Evolutionary conservation across 495 filamentous ascomycete species (phyloP).

Genomic region (Penicillium paradoxum): DNA sequence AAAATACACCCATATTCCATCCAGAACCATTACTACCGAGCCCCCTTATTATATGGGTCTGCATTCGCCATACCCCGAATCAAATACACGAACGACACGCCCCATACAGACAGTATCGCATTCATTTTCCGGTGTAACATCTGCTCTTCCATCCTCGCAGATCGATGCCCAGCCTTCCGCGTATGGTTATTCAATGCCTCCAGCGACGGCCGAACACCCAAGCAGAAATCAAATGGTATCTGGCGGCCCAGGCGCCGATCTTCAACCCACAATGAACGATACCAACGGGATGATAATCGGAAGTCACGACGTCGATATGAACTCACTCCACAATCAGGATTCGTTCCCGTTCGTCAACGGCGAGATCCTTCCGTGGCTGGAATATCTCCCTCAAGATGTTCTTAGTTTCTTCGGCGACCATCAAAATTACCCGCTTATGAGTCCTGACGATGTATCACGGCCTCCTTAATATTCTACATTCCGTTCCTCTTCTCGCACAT

Average conservation of each 20-base stretch:
- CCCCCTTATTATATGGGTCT: slow-evolving; percentile 31
- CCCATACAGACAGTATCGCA: slow-evolving; percentile 42
- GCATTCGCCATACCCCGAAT: slow-evolving; percentile 24
- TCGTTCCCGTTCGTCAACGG: slow-evolving; percentile 44
- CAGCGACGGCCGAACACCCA: slow-evolving; percentile 33
- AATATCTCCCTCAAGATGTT: slow-evolving; percentile 62
- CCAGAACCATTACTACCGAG: slow-evolving; percentile 13
- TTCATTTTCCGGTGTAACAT: slow-evolving; percentile 35
- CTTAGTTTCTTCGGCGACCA: slow-evolving; percentile 51
- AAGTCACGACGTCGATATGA: slow-evolving; percentile 66
- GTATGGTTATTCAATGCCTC: slow-evolving; percentile 26
- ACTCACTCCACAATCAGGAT: slow-evolving; percentile 37
- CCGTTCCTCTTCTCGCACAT: slow-evolving; percentile 15
- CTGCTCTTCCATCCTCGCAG: slow-evolving; percentile 32
- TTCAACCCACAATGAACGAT: slow-evolving; percentile 35
- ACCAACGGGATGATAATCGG: slow-evolving; percentile 59
- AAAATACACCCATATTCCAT: slow-evolving; percentile 20
- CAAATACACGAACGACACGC: slow-evolving; percentile 24
- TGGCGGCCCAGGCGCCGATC: slow-evolving; percentile 17
- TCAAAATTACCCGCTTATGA: slow-evolving; percentile 36
- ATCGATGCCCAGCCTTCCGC: slow-evolving; percentile 17
- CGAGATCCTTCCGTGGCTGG: slow-evolving; percentile 63
- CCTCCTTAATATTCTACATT: slow-evolving; percentile 17
- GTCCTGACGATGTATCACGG: slow-evolving; percentile 26
- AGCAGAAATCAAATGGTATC: slow-evolving; percentile 36